phyloP scores from a whole-genome alignment of 306 rosid genomes.

The Castanea crenata region DNA sequence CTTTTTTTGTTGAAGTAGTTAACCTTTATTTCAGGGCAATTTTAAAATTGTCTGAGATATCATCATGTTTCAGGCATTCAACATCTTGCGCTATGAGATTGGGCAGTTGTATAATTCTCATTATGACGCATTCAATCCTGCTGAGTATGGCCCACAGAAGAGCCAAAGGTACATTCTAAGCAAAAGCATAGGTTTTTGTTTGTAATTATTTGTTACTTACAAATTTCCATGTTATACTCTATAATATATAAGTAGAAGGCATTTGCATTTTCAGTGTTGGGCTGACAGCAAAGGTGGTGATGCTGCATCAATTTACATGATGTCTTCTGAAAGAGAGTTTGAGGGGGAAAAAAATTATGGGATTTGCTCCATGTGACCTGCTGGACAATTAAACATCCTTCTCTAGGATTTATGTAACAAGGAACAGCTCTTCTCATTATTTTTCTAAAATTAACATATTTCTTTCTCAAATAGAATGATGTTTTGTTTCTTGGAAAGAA shows the following conservation, averaged over 20 bases:
- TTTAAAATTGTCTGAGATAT: constrained; percentile 42
- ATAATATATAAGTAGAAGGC: neutral
- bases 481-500: too few relatives aligned
- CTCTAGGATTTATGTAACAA: too few relatives aligned
- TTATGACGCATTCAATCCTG: constrained; percentile 58
- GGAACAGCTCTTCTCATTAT: too few relatives aligned
- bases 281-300: neutral
- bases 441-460: too few relatives aligned
- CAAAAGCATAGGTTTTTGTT: constrained; percentile 2
- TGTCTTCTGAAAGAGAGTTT: neutral
- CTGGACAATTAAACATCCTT: too few relatives aligned
- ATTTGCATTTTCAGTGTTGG: neutral
- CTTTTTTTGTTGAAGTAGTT: constrained; percentile 36
- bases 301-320: neutral
- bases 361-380: too few relatives aligned
- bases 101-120: constrained; percentile 86
- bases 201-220: constrained; percentile 1
- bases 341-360: neutral
- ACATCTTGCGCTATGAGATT: constrained; percentile 70
- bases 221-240: neutral
- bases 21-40: constrained; percentile 39
- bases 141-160: constrained; percentile 65
- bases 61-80: constrained; percentile 81
- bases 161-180: constrained; percentile 66
- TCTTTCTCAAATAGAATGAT: too few relatives aligned